phyloP scores from a whole-genome alignment of 2,329 filamentous ascomycete species.

The Penicillium palitans region DNA sequence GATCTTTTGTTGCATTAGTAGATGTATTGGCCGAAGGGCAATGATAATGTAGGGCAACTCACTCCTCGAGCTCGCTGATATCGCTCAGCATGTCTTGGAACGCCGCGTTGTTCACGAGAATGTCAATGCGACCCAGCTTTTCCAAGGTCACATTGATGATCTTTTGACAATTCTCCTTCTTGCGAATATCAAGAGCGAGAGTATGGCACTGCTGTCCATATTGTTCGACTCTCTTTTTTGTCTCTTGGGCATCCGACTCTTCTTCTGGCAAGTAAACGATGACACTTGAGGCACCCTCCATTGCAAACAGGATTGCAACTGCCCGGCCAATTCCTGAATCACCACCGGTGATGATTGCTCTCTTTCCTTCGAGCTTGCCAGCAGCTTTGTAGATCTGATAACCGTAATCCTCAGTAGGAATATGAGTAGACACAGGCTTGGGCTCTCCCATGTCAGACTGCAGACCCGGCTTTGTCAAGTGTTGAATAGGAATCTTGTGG shows the following conservation, averaged over 20 bases:
- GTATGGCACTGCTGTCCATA: slow-evolving; percentile 66
- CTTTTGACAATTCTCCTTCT: slow-evolving; percentile 67
- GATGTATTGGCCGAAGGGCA: neutral
- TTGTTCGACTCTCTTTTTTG: slow-evolving; percentile 68
- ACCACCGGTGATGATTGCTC: slow-evolving; percentile 76
- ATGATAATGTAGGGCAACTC: slow-evolving; percentile 30
- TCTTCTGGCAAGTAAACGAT: slow-evolving; percentile 76
- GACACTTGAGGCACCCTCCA: slow-evolving; percentile 73
- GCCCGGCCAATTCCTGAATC: slow-evolving; percentile 78
- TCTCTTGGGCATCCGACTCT: slow-evolving; percentile 72
- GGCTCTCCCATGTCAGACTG: slow-evolving; percentile 58
- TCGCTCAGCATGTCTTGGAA: slow-evolving; percentile 72
- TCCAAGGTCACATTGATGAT: slow-evolving; percentile 66
- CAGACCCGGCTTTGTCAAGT: slow-evolving; percentile 55
- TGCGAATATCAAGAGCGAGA: slow-evolving; percentile 64
- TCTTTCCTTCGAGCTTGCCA: slow-evolving; percentile 72
- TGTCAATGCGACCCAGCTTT: slow-evolving; percentile 68
- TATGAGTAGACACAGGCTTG: slow-evolving; percentile 61
- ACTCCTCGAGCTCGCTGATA: slow-evolving; percentile 71
- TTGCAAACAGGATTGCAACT: slow-evolving; percentile 73
- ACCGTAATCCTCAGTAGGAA: slow-evolving; percentile 68
- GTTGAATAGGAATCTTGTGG: slow-evolving; percentile 52
- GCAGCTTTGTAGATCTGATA: slow-evolving; percentile 72
- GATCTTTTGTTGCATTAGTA: slow-evolving; percentile 51
- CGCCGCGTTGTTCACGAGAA: slow-evolving; percentile 67